Conservation (phyloP, 2,329 filamentous ascomycete genomes). For the Aspergillus brunneoviolaceus region DNA sequence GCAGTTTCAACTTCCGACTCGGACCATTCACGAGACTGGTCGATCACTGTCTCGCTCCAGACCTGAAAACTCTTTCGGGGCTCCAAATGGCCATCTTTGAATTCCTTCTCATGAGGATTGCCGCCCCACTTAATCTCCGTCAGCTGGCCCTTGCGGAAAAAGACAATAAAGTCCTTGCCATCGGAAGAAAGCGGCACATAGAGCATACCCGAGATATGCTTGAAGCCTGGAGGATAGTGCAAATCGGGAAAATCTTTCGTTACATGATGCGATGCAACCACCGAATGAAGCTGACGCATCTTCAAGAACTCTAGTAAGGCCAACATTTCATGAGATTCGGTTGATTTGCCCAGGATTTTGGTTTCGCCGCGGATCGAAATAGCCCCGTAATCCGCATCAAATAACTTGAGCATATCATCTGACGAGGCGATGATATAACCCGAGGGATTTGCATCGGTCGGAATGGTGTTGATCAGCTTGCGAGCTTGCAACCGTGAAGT, state of each 20-base stretch:
- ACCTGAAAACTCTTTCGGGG: slow-evolving; percentile 77
- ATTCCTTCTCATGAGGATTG: slow-evolving; percentile 65
- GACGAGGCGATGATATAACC: slow-evolving; percentile 90
- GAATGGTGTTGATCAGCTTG: slow-evolving; percentile 84
- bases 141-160: slow-evolving; percentile 78
- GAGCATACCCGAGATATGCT: slow-evolving; percentile 72
- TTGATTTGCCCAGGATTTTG: slow-evolving; percentile 73
- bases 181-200: slow-evolving; percentile 76
- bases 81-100: slow-evolving; percentile 72
- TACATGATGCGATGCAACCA: slow-evolving; percentile 76
- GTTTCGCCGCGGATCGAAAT: slow-evolving; percentile 85
- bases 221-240: slow-evolving; percentile 75
- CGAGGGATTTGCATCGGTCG: slow-evolving; percentile 76
- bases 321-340: slow-evolving; percentile 77
- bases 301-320: slow-evolving; percentile 83
- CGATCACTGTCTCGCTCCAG: slow-evolving; percentile 78
- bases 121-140: slow-evolving; percentile 72
- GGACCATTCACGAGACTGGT: slow-evolving; percentile 82
- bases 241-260: slow-evolving; percentile 76
- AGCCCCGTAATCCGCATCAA: slow-evolving; percentile 83
- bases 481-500: slow-evolving; percentile 79
- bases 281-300: slow-evolving; percentile 70
- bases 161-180: slow-evolving; percentile 83
- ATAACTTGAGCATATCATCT: slow-evolving; percentile 77
- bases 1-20: slow-evolving; percentile 88